A percentile compares a stretch with the other conserved stretches of the same genome.
Conservation (phyloP, 768 basidiomycete species). For the Naematelia aurantialba region DNA sequence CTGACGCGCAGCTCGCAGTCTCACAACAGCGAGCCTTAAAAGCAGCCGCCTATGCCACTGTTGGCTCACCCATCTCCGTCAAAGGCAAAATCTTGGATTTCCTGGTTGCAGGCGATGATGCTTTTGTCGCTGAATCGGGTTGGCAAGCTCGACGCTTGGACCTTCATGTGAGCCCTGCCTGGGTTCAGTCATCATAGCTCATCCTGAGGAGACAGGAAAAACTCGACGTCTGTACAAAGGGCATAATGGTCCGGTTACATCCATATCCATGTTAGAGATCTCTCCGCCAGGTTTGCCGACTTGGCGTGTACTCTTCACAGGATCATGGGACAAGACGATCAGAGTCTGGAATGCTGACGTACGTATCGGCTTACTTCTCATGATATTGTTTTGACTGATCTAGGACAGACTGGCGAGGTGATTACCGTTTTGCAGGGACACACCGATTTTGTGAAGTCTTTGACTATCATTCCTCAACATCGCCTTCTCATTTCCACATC, state of each 20-base stretch:
- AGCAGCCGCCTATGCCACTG: conserved; percentile 62
- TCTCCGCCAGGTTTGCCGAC: background rate
- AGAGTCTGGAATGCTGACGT: conserved; percentile 80
- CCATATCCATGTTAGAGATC: conserved; percentile 59
- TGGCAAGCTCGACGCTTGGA: conserved; percentile 68
- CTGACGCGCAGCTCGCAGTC: conserved; percentile 66
- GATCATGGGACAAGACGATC: conserved; percentile 97
- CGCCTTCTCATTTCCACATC: conserved; percentile 73
- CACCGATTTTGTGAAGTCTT: conserved; percentile 81
- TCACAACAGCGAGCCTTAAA: conserved; percentile 62
- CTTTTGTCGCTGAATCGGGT: conserved; percentile 87
- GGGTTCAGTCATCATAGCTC: conserved; percentile 2
- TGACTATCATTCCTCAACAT: conserved; percentile 60
- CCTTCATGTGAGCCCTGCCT: conserved; percentile 60
- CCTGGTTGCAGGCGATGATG: conserved; percentile 61
- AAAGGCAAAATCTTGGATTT: conserved; percentile 71
- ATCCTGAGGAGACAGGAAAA: conserved; percentile 65
- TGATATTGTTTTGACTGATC: background rate
- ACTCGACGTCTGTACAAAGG: conserved; percentile 72
- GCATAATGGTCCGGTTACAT: conserved; percentile 85
- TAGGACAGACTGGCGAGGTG: conserved; percentile 62
- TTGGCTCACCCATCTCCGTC: conserved; percentile 76
- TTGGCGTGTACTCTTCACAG: conserved; percentile 62
- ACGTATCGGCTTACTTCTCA: conserved; percentile 27
- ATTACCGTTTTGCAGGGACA: conserved; percentile 74